phyloP scores from a whole-genome alignment of 1,284 basidiomycete species.

The Leccinum huronense region DNA sequence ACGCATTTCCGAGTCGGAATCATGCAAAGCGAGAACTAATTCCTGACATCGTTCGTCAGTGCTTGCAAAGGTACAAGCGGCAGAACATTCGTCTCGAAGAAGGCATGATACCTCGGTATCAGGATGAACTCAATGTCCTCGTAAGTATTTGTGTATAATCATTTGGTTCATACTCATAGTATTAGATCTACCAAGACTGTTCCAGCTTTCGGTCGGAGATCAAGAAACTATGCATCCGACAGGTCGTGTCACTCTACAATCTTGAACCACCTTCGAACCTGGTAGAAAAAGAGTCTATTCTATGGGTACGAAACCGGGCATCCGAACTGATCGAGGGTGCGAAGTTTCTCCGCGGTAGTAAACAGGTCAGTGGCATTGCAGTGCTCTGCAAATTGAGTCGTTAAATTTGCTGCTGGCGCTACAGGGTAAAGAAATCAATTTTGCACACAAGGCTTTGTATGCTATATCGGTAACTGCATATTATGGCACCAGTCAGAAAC shows the following conservation, averaged over 20 bases:
- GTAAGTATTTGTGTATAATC: background rate
- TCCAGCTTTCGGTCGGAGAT: background rate
- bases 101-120: background rate
- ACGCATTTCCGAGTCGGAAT: background rate
- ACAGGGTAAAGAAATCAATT: background rate
- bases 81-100: background rate
- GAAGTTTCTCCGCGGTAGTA: background rate
- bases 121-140: background rate
- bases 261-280: background rate
- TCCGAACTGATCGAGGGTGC: background rate
- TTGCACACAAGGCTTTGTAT: background rate
- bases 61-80: background rate
- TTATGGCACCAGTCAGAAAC: background rate
- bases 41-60: background rate
- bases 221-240: background rate
- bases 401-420: background rate
- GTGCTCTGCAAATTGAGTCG: too few species aligned
- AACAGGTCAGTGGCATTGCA: too few species aligned
- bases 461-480: background rate
- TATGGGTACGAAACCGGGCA: background rate
- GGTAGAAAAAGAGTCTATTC: background rate
- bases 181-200: background rate
- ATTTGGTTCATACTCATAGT: too few species aligned
- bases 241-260: background rate
- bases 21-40: background rate